Base-by-base conservation (phyloP, 2,329 filamentous ascomycete species). In the Penicillium sp. region DNA sequence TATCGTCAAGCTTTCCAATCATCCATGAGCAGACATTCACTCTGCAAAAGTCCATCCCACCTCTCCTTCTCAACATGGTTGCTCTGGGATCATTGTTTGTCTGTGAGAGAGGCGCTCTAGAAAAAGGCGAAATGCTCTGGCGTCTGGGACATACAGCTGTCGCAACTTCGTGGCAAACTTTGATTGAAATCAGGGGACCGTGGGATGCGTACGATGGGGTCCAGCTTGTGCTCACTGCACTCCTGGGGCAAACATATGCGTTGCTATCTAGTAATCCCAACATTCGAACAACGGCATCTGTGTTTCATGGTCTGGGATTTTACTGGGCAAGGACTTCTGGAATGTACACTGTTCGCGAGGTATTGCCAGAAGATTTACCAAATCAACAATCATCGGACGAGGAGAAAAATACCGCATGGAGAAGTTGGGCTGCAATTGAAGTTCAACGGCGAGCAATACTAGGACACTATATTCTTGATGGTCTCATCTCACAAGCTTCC, bases 111-210 rank as follows among this genome's bases (percentile, higher is more conserved):
- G 54, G 53, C 7, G 52, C 60, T 2, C 14, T 47, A 2, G 51
- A 51, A 5, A 65, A 62, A 31, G 62, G 56, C 4, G 61, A 64
- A 33, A 53, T 65, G 24, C 54, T 65, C 14, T 63, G 61, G 62
- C 47, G 61, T 19, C 36, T 65, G 3, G 61, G 59, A 7, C 58
- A 64, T 24, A 58, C 59, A 1, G 55, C 62, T 5, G 61, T 62
- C 11, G 59, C 62, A 9, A 63, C 60, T 10, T 62, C 59, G 24
- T 64, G 61, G 61, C 52, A 59, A 18, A 54, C 59, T 0, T 28
- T 64, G 16, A 56, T 62, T 24, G 52, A 42, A 14, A 45, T 53
- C 5, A 44, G 56, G 26, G 62, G 60, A 6, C 55, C 60, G 11
- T 53, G 44, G 33, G 61, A 63, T 48, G 37, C 16, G 4, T 63